These are phyloP conservation scores for Eutrema yunnanense DNA, from an alignment of 345 rosid species.

Conservation along the genomic window DNA sequence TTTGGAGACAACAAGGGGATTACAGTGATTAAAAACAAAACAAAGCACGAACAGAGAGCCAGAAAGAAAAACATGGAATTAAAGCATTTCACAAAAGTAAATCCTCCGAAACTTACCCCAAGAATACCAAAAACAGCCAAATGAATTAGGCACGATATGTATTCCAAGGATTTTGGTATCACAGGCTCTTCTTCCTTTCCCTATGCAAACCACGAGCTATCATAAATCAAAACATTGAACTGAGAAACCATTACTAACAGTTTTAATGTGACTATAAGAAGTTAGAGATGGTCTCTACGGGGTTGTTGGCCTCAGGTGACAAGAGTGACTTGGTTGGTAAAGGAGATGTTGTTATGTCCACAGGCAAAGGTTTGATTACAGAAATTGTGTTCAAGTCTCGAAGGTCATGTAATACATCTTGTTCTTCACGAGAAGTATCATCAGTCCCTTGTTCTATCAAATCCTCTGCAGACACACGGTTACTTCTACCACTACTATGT, in stretches of 20 bases:
- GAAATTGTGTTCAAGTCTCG: conserved; percentile 24
- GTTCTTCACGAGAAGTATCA: conserved; percentile 22
- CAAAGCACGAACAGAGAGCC: conserved; percentile 1
- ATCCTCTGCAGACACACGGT: conserved; percentile 38
- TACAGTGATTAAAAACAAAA: neutral
- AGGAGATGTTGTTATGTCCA: conserved; percentile 39
- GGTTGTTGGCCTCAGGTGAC: conserved; percentile 21
- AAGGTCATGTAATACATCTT: conserved; percentile 24
- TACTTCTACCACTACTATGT: conserved; percentile 39
- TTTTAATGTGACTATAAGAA: neutral
- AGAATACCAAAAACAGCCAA: conserved; percentile 75
- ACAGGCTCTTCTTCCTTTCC: conserved; percentile 33
- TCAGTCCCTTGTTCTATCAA: conserved; percentile 33
- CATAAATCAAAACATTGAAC: conserved; percentile 5
- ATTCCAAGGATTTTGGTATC: conserved; percentile 48
- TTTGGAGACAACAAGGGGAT: conserved; percentile 3
- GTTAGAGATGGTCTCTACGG: conserved; percentile 7
- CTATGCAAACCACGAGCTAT: conserved; percentile 15
- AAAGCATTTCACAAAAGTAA: neutral
- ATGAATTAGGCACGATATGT: conserved; percentile 47
- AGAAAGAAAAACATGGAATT: neutral
- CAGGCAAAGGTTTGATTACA: conserved; percentile 33
- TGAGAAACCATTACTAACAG: neutral
- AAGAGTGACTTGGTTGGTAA: conserved; percentile 41
- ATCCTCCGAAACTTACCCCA: conserved; percentile 41